Percentiles rank a stretch among this genome's conserved stretches.
These are phyloP conservation scores for Cercospora zeae-maydis DNA, from an alignment of 2,329 filamentous ascomycete species.

Conservation along the genomic window DNA sequence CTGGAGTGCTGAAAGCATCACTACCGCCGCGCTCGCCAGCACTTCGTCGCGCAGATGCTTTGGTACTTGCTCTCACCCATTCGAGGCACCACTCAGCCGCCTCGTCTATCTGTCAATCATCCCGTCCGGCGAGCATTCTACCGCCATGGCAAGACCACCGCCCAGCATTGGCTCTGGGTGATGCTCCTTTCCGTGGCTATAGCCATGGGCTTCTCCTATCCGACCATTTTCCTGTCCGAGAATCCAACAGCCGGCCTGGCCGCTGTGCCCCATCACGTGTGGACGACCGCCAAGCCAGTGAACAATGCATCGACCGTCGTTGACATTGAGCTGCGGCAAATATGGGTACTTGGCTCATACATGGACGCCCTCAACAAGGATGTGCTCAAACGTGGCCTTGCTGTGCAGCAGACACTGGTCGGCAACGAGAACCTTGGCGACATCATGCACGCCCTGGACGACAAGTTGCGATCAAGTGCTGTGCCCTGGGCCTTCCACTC, in stretches of 20 bases:
- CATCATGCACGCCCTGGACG: slow-evolving; percentile 23
- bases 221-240: slow-evolving; percentile 69
- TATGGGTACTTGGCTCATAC: slow-evolving; percentile 78
- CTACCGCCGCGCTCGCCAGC: background rate
- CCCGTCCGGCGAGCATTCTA: slow-evolving; percentile 63
- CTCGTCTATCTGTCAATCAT: slow-evolving; percentile 60
- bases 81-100: slow-evolving; percentile 72
- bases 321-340: slow-evolving; percentile 76
- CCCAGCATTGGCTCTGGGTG: slow-evolving; percentile 70
- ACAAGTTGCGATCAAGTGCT: slow-evolving; percentile 32
- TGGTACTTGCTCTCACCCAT: slow-evolving; percentile 65
- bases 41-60: slow-evolving; percentile 29
- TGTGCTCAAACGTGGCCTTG: slow-evolving; percentile 63
- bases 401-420: slow-evolving; percentile 67
- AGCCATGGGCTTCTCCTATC: slow-evolving; percentile 67
- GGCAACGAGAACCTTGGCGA: slow-evolving; percentile 42
- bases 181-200: slow-evolving; percentile 70
- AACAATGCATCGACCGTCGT: slow-evolving; percentile 46
- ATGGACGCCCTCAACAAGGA: slow-evolving; percentile 69
- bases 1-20: background rate
- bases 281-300: slow-evolving; percentile 52
- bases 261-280: slow-evolving; percentile 73
- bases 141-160: slow-evolving; percentile 66
- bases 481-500: slow-evolving; percentile 74
- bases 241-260: slow-evolving; percentile 68